Evolutionary conservation across 352 stramenopile genomes (phyloP).

Genomic region (Pythium pectinolyticum): DNA sequence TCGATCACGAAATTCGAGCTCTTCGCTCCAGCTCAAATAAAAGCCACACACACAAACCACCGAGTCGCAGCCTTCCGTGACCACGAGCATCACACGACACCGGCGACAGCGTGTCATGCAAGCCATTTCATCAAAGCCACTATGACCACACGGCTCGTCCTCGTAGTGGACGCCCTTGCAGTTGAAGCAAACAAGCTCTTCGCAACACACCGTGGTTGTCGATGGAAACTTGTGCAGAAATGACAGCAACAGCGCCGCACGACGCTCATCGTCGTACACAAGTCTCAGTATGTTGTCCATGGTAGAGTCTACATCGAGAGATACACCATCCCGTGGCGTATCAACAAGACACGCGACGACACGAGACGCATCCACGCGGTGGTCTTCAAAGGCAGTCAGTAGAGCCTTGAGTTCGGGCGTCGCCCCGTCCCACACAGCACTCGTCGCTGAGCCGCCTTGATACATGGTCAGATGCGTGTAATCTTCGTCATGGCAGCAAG

Average conservation of each 20-base stretch:
- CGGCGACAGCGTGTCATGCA: constrained; percentile 42
- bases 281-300: background rate
- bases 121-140: constrained; percentile 28
- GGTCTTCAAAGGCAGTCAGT: background rate
- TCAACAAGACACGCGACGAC: background rate
- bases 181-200: background rate
- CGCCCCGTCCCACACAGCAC: background rate
- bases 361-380: background rate
- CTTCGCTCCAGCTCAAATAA: background rate
- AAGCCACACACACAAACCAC: constrained; percentile 33
- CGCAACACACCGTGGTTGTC: background rate
- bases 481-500: background rate
- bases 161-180: background rate
- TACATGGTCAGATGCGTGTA: background rate
- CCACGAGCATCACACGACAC: constrained; percentile 44
- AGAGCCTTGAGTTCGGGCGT: background rate
- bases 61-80: constrained; percentile 49
- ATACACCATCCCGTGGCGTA: background rate
- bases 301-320: background rate
- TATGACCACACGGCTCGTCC: constrained; percentile 4
- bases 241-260: background rate
- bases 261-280: constrained; percentile 2
- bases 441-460: background rate
- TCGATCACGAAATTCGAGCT: background rate
- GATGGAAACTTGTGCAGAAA: background rate